A percentile compares a stretch with the other conserved stretches of the same genome.
These are phyloP conservation scores for Nemania sp. DNA, from an alignment of 2,329 filamentous ascomycete species.

Conservation along the genomic window DNA sequence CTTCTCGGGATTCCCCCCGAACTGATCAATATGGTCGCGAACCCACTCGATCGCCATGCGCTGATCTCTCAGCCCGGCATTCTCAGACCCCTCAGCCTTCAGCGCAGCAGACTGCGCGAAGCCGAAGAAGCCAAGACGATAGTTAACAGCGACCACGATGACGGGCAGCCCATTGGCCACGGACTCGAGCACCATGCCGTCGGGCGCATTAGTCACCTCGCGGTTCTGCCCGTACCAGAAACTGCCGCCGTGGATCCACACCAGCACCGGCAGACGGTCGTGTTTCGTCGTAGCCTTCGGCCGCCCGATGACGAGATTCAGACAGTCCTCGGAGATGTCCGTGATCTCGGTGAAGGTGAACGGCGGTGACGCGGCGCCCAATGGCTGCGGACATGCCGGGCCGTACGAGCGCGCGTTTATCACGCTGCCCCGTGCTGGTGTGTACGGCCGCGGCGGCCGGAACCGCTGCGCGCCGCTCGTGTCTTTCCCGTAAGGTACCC, in stretches of 20 bases:
- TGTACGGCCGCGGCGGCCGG: slow-evolving; percentile 46
- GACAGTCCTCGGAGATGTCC: slow-evolving; percentile 43
- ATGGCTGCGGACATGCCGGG: slow-evolving; percentile 49
- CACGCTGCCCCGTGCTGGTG: slow-evolving; percentile 37
- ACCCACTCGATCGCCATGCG: slow-evolving; percentile 50
- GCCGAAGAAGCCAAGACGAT: slow-evolving; percentile 40
- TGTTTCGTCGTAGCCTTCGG: slow-evolving; percentile 34
- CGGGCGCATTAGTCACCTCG: slow-evolving; percentile 44
- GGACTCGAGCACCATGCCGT: slow-evolving; percentile 50
- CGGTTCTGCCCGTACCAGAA: slow-evolving; percentile 40
- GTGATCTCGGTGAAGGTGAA: slow-evolving; percentile 44
- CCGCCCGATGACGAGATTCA: slow-evolving; percentile 43
- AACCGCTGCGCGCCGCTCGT: slow-evolving; percentile 51
- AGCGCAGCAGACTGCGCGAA: slow-evolving; percentile 38
- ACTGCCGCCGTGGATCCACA: slow-evolving; percentile 42
- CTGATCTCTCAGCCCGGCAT: slow-evolving; percentile 52
- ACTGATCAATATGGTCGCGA: slow-evolving; percentile 49
- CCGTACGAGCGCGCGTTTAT: slow-evolving; percentile 47
- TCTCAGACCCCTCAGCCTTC: slow-evolving; percentile 41
- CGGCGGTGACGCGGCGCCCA: slow-evolving; percentile 37
- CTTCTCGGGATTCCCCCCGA: slow-evolving; percentile 48
- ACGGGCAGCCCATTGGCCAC: slow-evolving; percentile 46
- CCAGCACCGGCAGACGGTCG: slow-evolving; percentile 42
- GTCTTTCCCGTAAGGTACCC: slow-evolving; percentile 52
- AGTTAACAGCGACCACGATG: slow-evolving; percentile 43